Base-by-base conservation (phyloP, 73 alveolate species). In the Blepharisma japonicum region DNA sequence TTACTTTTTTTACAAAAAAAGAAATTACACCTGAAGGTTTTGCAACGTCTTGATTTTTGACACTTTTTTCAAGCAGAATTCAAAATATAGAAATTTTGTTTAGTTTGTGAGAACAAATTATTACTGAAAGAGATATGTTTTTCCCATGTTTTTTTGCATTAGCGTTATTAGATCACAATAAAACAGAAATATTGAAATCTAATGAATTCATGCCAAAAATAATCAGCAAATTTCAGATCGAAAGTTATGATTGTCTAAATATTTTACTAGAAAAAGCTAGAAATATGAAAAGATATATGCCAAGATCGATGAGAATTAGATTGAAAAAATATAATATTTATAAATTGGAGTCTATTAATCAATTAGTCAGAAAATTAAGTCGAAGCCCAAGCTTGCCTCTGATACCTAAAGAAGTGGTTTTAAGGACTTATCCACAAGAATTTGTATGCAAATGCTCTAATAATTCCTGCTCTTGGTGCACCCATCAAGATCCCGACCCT, bases 11-110 rank as follows among this genome's bases (percentile, higher is more conserved):
- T 39, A 85, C 71, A 45, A 66, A 83, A 7, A 74, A 77, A 51
- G 53, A 67, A 27, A 86, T 86, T 4, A 81, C 93, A 25, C 96
- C 98, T 18, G 98, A 91, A 79, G 66, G 89, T 56, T 91, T 90
- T 89, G 92, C 96, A 0, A 90, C 94, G 6, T 83, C 96, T 6
- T 91, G 98, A 96, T 77, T 91, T 67, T 80, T 91, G 45, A 91
- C 98, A 3, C 86, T 85, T 71, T 91, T 85, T 78, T 67, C 98
- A 49, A 83, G 87, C 55, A 87, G 84, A 87, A 39, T 61, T 25
- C 14, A n/a, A 61, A 9, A n/a, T 14, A 8, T 25, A 18, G 47
- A 61, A 20, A 8, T 20, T 39, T 11, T 61, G 14, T 61, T 20
- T 25, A 18, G 14, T 8, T 39, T 61, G 11, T 61, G 74, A 39